phyloP scores from a whole-genome alignment of 352 stramenopile species.

The Poterioochromonas sp. region DNA sequence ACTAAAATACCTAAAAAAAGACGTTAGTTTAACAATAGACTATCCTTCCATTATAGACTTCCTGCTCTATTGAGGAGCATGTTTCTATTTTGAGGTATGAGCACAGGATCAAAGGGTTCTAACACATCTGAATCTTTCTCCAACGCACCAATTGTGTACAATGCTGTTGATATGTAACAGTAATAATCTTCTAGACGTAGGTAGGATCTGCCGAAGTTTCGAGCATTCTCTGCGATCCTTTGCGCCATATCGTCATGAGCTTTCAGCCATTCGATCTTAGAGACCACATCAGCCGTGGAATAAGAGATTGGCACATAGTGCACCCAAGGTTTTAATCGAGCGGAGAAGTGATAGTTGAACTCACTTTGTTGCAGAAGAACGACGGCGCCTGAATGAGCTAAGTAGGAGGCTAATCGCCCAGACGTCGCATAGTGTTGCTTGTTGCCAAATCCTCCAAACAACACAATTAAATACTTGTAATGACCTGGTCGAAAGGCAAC shows the following conservation, averaged over 20 bases:
- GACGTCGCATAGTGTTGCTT: no score
- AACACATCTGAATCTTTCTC: no score
- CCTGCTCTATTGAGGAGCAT: no score
- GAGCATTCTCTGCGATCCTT: neutral
- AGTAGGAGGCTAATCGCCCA: neutral
- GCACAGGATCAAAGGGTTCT: no score
- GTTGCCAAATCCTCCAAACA: neutral
- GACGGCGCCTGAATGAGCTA: neutral
- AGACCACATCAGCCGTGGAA: neutral
- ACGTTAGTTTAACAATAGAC: no score
- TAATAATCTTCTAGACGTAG: conserved; percentile 18
- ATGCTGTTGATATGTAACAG: conserved; percentile 5
- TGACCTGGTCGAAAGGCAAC: neutral
- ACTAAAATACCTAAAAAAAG: no score
- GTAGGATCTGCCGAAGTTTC: neutral
- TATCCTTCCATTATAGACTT: no score
- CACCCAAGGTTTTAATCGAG: conserved; percentile 1
- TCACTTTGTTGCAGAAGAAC: neutral
- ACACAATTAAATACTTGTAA: conserved; percentile 18
- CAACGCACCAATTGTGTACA: no score
- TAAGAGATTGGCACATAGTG: conserved; percentile 11
- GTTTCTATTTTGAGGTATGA: no score
- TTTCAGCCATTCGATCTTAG: neutral
- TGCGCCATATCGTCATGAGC: neutral
- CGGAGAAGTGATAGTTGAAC: conserved; percentile 2